Conservation (phyloP, 1,284 basidiomycete genomes). For the Fomitopsis schrenkii region DNA sequence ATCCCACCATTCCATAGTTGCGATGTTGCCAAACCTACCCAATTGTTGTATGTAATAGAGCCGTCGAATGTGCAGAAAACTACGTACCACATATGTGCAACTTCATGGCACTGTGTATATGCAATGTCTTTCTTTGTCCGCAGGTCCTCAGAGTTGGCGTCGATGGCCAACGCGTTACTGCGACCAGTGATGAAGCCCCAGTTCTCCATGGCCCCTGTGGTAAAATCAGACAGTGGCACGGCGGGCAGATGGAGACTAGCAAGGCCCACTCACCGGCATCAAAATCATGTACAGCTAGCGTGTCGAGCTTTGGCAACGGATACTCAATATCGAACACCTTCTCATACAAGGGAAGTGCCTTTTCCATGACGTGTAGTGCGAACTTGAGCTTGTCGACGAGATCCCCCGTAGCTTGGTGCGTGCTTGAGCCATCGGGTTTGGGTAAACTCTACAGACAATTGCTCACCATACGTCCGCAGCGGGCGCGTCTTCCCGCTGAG, state of each 20-base stretch:
- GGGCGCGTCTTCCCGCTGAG: constrained; percentile 81
- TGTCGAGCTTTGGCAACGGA: constrained; percentile 92
- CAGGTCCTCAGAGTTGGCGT: constrained; percentile 75
- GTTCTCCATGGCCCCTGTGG: constrained; percentile 87
- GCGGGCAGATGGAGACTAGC: background rate
- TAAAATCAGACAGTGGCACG: background rate
- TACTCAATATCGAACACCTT: constrained; percentile 88
- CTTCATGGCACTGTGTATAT: constrained; percentile 79
- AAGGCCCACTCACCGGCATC: constrained; percentile 56
- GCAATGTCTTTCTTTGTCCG: constrained; percentile 80
- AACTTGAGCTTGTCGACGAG: constrained; percentile 80
- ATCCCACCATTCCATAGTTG: constrained; percentile 95
- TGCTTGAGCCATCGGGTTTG: background rate
- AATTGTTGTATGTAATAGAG: background rate
- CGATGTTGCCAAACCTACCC: constrained; percentile 82
- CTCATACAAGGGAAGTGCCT: constrained; percentile 91
- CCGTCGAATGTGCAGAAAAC: no score
- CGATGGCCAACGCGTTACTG: constrained; percentile 80
- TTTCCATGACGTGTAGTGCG: constrained; percentile 86
- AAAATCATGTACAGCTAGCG: constrained; percentile 81
- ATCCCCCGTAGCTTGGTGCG: constrained; percentile 70
- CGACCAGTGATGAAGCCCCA: constrained; percentile 94
- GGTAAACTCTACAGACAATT: background rate
- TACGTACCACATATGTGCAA: constrained; percentile 79
- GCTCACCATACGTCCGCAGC: constrained; percentile 75